phyloP scores from a whole-genome alignment of 345 rosid species.

The Aurinia saxatilis region DNA sequence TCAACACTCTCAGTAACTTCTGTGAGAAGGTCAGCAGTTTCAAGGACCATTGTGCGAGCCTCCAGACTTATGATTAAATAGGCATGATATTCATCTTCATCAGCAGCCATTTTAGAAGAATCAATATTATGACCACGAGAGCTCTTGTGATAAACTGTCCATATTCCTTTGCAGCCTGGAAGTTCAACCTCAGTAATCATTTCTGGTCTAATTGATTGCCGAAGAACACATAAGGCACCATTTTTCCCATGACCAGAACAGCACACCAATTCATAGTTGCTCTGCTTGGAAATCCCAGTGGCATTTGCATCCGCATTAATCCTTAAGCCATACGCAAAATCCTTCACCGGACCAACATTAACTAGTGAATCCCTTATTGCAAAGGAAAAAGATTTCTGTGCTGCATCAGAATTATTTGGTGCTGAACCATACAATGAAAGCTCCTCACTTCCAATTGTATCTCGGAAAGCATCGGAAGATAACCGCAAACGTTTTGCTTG shows the following conservation, averaged over 20 bases:
- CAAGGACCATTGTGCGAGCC: conserved; percentile 96
- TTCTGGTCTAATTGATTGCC: conserved; percentile 96
- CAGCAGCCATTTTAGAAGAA: conserved; percentile 54
- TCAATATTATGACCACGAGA: conserved; percentile 62
- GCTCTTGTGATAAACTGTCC: conserved; percentile 97
- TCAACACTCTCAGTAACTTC: conserved; percentile 99
- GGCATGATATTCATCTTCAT: conserved; percentile 93
- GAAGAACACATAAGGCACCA: conserved; percentile 80
- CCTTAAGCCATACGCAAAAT: conserved; percentile 87
- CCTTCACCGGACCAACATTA: conserved; percentile 94
- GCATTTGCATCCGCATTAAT: conserved; percentile 88
- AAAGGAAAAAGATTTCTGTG: conserved; percentile 90
- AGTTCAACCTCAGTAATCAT: conserved; percentile 98
- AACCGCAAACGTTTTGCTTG: conserved; percentile 67
- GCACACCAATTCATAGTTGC: conserved; percentile 98
- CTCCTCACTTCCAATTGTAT: conserved; percentile 83
- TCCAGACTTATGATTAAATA: conserved; percentile 96
- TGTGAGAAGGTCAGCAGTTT: conserved; percentile 90
- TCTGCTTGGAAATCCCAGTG: conserved; percentile 91
- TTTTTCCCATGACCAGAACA: conserved; percentile 99
- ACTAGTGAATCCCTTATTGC: conserved; percentile 88
- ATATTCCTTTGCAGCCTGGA: conserved; percentile 94
- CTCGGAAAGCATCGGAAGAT: conserved; percentile 89
- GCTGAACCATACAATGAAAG: conserved; percentile 79
- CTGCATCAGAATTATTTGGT: conserved; percentile 67